Base-by-base conservation (phyloP, 139 green algal genomes). In the Closterium sp. region DNA sequence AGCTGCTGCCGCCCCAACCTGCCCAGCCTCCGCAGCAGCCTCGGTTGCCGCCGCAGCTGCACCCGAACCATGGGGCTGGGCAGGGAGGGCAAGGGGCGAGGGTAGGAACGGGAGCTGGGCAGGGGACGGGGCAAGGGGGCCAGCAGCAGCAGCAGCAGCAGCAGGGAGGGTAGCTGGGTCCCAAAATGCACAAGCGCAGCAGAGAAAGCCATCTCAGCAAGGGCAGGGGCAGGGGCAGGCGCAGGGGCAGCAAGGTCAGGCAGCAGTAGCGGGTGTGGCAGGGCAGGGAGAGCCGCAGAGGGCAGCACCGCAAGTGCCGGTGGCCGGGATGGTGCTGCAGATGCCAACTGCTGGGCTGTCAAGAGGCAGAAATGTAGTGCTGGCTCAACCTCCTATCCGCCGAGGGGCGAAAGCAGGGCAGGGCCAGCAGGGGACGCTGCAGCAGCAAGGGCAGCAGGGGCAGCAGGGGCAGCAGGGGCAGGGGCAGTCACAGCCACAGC, bases 1-100 rank as follows among this genome's bases (percentile, higher is more conserved):
- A 21, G 13, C 86, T 92, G 42, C 62, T 92, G 89, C 85, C 85
- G 62, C 62, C 62, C 62, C 62, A 79, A 13, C 62, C 62, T 79
- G 62, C 62, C 62, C 62, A 79, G 62, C 62, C 62, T 79, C 62
- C 62, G 62, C 62, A 79, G 62, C 62, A 79, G 62, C 62, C 62
- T 79, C 62, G 62, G 62, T 24, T 79, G 62, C 62, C 62, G 62
- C 62, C 62, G 62, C 62, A 79, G 13, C 62, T 79, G 62, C 62
- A 79, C 62, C 62, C 62, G 62, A 79, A 5, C 62, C 62, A 79
- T 13, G 62, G 62, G 62, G 62, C 11, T 27, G 62, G 11, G 62
- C 62, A 79, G 62, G 62, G 62, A 79, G 62, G 62, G 62, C 62
- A 79, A 24, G 62, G 62, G 17, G 17, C 7, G 62, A 79, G 62